Conservation (phyloP, 1,284 basidiomycete species). For the Tylopilus sp. region DNA sequence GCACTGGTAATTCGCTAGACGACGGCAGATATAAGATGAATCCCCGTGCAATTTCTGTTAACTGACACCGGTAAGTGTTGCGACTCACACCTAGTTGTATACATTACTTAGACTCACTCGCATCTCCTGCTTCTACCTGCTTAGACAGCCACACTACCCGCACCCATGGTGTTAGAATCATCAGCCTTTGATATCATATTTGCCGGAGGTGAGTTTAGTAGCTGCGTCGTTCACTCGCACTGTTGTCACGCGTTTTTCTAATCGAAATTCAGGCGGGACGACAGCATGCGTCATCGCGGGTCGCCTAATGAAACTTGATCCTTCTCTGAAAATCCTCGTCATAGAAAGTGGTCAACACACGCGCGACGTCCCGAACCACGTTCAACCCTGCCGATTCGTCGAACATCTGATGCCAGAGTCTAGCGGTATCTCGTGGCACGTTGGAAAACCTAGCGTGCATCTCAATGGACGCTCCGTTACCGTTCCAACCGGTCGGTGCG, state of each 20-base stretch:
- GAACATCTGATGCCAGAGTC: slow-evolving; percentile 50
- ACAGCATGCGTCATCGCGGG: slow-evolving; percentile 47
- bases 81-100: too few relatives aligned
- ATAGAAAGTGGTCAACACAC: slow-evolving; percentile 62
- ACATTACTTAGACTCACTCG: too few relatives aligned
- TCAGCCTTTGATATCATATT: slow-evolving; percentile 7
- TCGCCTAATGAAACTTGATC: slow-evolving; percentile 52
- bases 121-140: too few relatives aligned
- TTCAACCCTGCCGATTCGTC: slow-evolving; percentile 61
- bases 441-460: slow-evolving; percentile 49
- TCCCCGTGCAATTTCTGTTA: too few relatives aligned
- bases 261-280: neutral
- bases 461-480: neutral
- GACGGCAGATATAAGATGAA: too few relatives aligned
- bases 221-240: too few relatives aligned
- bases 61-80: too few relatives aligned
- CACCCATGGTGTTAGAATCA: neutral
- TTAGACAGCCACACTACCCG: too few relatives aligned
- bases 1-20: too few relatives aligned
- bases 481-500: slow-evolving; percentile 49
- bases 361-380: slow-evolving; percentile 55
- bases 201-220: slow-evolving; percentile 5
- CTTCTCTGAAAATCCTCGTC: slow-evolving; percentile 53
- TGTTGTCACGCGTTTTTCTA: neutral
- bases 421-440: slow-evolving; percentile 55